A percentile compares a stretch with the other conserved stretches of the same genome.
Evolutionary conservation across 2,329 filamentous ascomycete genomes (phyloP).

Genomic region (Aschersonia sp.): DNA sequence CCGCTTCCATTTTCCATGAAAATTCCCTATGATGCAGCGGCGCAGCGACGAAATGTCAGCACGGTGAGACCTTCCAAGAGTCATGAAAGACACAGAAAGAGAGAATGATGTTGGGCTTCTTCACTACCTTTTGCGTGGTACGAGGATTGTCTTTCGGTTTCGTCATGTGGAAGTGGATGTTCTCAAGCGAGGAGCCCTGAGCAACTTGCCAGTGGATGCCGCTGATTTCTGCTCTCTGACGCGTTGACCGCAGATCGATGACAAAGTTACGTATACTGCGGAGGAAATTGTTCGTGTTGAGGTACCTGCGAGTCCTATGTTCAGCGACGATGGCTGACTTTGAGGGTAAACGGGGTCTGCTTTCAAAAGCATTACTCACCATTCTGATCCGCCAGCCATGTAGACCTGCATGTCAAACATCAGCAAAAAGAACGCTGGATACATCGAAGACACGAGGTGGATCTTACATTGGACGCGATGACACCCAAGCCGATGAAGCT

Average conservation of each 20-base stretch:
- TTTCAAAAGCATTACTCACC: background rate
- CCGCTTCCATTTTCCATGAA: constrained; percentile 21
- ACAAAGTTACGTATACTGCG: constrained; percentile 51
- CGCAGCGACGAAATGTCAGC: too few relatives aligned
- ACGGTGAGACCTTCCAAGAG: too few relatives aligned
- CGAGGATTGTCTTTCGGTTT: background rate
- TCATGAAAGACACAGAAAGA: too few relatives aligned
- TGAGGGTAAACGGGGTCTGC: background rate
- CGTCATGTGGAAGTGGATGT: constrained; percentile 24
- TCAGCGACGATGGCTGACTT: background rate
- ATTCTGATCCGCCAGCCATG: constrained; percentile 2
- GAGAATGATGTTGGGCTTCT: too few relatives aligned
- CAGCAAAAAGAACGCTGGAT: too few relatives aligned
- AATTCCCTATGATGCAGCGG: constrained; percentile 5
- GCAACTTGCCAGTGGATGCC: constrained; percentile 40
- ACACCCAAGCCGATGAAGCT: constrained; percentile 40
- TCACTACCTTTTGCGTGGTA: too few relatives aligned
- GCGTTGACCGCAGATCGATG: constrained; percentile 30
- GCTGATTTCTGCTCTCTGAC: background rate
- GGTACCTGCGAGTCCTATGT: constrained; percentile 7
- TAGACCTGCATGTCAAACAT: constrained; percentile 7
- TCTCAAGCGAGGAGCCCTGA: constrained; percentile 39
- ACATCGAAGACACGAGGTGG: too few relatives aligned
- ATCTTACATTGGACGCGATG: constrained; percentile 28
- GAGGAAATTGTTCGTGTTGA: constrained; percentile 43